Evolutionary conservation across 2,329 filamentous ascomycete species (phyloP).

Genomic region (Penicillium sp.): DNA sequence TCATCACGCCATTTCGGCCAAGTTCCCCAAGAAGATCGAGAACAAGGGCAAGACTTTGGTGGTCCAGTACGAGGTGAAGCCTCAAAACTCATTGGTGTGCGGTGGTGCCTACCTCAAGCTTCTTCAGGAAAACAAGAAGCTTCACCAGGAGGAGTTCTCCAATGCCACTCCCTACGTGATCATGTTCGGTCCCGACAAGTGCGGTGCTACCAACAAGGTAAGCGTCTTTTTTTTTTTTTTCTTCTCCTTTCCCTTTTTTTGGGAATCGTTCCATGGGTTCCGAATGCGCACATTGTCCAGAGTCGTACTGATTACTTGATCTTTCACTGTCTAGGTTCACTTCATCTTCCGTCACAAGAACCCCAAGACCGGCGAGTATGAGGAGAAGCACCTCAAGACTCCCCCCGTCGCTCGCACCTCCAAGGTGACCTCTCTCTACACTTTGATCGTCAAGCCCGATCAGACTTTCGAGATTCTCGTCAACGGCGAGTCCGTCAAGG

Average conservation of each 20-base stretch:
- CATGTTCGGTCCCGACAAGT: conserved; percentile 99
- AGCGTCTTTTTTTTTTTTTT: conserved; percentile 29
- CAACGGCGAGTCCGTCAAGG: conserved; percentile 81
- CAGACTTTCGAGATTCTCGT: conserved; percentile 91
- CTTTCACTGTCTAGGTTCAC: conserved; percentile 47
- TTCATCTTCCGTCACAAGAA: conserved; percentile 99
- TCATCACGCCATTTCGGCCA: conserved; percentile 98
- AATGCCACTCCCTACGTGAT: conserved; percentile 97
- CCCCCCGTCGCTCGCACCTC: conserved; percentile 79
- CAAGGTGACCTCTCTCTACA: conserved; percentile 94
- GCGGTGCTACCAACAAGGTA: conserved; percentile 97
- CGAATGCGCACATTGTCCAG: no score
- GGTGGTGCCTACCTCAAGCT: conserved; percentile 99
- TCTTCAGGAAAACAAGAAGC: conserved; percentile 92
- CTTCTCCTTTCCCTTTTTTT: no score
- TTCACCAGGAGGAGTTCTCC: conserved; percentile 95
- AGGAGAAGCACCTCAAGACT: conserved; percentile 94
- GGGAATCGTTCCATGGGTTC: no score
- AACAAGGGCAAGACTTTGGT: conserved; percentile 97
- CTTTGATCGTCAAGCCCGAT: conserved; percentile 90
- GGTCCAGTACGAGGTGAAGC: conserved; percentile 98
- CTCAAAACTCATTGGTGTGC: conserved; percentile 94
- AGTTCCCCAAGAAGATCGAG: conserved; percentile 93
- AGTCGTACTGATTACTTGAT: no score
- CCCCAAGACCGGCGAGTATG: conserved; percentile 98